These are phyloP conservation scores for Capniomyces stellatus DNA, from an alignment of 371 early-diverging fungal species.

Conservation along the genomic window DNA sequence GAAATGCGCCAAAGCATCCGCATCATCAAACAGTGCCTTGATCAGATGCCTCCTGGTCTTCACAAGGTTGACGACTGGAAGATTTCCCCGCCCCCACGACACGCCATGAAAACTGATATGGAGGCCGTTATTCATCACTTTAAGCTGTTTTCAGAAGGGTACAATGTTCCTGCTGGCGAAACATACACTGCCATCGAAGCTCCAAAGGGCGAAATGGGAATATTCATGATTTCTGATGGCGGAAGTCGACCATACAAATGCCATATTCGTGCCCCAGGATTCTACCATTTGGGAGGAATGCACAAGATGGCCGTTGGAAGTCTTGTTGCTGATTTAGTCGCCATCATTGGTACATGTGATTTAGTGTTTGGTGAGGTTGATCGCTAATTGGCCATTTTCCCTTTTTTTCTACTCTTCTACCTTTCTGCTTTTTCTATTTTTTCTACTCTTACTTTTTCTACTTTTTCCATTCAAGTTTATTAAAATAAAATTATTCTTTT, in stretches of 20 bases:
- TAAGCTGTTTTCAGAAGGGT: constrained; percentile 94
- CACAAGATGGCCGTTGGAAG: constrained; percentile 81
- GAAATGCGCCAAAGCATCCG: constrained; percentile 95
- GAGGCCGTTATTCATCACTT: constrained; percentile 96
- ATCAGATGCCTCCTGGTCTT: constrained; percentile 87
- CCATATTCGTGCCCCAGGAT: constrained; percentile 95
- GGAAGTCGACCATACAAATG: constrained; percentile 90
- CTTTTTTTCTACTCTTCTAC: no score
- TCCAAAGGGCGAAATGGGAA: constrained; percentile 95
- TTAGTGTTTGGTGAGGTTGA: constrained; percentile 90
- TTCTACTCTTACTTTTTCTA: no score
- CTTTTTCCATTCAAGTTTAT: no score
- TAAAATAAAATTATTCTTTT: no score
- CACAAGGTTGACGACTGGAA: constrained; percentile 94
- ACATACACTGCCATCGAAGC: constrained; percentile 95
- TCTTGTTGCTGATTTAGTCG: constrained; percentile 87
- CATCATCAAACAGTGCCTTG: constrained; percentile 86
- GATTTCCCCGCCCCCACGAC: constrained; percentile 87
- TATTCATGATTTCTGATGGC: constrained; percentile 74
- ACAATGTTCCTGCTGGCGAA: constrained; percentile 87
- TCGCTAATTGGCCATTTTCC: no score
- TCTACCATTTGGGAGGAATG: constrained; percentile 77
- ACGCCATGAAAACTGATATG: constrained; percentile 95
- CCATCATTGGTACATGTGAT: constrained; percentile 83
- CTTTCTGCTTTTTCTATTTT: no score